phyloP scores from a whole-genome alignment of 192 early-diverging fungal species.

The Piromyces sp. region DNA sequence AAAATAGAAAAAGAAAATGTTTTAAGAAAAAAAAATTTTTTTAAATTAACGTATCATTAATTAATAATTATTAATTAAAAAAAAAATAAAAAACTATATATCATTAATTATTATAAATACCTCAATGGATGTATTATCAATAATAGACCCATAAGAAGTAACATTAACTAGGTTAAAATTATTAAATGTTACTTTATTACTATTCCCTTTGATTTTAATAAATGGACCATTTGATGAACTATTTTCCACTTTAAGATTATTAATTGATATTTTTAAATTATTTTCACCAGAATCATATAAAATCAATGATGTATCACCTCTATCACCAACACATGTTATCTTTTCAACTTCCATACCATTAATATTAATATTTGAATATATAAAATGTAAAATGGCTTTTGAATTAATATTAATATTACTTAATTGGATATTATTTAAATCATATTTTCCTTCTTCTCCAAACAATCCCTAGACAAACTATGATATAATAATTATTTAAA shows the following conservation, averaged over 20 bases:
- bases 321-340: background rate
- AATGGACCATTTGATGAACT: background rate
- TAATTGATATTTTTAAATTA: background rate
- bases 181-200: background rate
- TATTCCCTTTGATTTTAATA: background rate
- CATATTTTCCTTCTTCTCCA: background rate
- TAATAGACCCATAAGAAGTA: background rate
- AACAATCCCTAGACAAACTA: too few relatives aligned
- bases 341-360: background rate
- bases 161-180: background rate
- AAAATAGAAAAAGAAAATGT: too few relatives aligned
- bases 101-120: too few relatives aligned
- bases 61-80: too few relatives aligned
- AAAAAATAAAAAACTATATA: too few relatives aligned
- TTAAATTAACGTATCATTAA: too few relatives aligned
- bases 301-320: background rate
- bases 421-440: background rate
- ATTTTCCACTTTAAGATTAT: background rate
- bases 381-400: background rate
- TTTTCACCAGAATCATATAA: background rate
- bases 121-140: background rate
- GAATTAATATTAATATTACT: background rate
- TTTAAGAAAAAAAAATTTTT: too few relatives aligned
- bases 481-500: too few relatives aligned
- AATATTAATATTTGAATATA: background rate